Base-by-base conservation (phyloP, 73 alveolate species). In the Stentor coeruleus region DNA sequence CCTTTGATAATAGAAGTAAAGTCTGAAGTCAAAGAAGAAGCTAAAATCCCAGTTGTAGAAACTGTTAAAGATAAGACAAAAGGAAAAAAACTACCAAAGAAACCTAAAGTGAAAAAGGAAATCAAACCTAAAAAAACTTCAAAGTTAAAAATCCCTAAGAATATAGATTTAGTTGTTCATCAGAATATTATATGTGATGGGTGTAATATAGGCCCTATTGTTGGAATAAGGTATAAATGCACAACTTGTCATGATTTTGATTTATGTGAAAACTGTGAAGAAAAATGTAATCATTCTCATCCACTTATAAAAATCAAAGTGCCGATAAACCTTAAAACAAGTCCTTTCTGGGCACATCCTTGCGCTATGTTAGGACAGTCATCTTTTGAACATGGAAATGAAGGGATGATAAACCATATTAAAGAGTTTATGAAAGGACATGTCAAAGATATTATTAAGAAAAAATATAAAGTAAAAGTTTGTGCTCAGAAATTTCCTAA, bases 181-280 rank as follows among this genome's bases (percentile, higher is more conserved):
- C 86, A 86, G 28, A 79, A 84, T 30, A 77, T 85, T 58, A 89
- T 91, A 35, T 95, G 99, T 59, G 98, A 95, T 84, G 96, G 96
- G 58, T 95, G 99, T 74, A 79, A 91, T 15, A 83, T 74, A 74
- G 35, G 58, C 57, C 99, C 99, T 20, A 81, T 95, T 35, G 74
- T 86, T 3, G 99, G 99, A 76, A 87, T 89, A 41, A 93, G 99
- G 89, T 95, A 88, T 76, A 89, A 91, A 85, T 95, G 99, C 81
- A 74, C 90, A 3, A 79, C 72, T 33, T 91, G 97, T 74, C 93
- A 91, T 42, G 92, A 95, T 85, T 93, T 85, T 84, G 99, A 95
- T 73, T 87, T 91, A 73, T 95, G 99, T 82, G 96, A 93, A 81
- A 86, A 86, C 3, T 95, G 99, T 79, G 91, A 93, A 77, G 91